Conservation (phyloP, 192 early-diverging fungal species). For the Rhizophlyctis rosea region DNA sequence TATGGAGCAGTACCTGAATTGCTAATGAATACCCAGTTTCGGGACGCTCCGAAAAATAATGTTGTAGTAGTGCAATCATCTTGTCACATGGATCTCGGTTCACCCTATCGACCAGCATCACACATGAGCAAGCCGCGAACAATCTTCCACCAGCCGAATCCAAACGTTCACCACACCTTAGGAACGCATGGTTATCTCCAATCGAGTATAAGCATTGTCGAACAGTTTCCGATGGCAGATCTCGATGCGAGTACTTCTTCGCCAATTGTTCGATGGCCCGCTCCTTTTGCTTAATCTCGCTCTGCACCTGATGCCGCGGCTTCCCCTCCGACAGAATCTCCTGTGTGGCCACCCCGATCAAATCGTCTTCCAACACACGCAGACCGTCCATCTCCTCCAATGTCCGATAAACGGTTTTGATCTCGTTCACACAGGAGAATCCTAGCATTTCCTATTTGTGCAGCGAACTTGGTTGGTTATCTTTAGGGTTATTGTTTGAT, state of each 20-base stretch:
- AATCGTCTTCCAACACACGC: constrained; percentile 74
- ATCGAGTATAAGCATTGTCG: constrained; percentile 89
- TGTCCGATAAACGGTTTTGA: constrained; percentile 85
- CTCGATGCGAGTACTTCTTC: constrained; percentile 66
- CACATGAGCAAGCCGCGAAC: too few species aligned
- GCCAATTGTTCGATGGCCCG: constrained; percentile 83
- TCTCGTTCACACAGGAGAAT: constrained; percentile 76
- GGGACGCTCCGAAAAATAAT: constrained; percentile 48
- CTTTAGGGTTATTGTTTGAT: too few species aligned
- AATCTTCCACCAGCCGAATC: too few species aligned
- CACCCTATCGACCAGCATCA: constrained; percentile 14
- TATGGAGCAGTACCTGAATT: constrained; percentile 69
- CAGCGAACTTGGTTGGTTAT: too few species aligned
- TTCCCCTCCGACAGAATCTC: constrained; percentile 49
- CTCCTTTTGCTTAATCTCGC: constrained; percentile 89
- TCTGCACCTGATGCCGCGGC: constrained; percentile 49
- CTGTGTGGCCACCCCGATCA: constrained; percentile 66
- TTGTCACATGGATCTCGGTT: constrained; percentile 91
- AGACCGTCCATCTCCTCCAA: constrained; percentile 65
- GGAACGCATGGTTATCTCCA: constrained; percentile 95
- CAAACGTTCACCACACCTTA: constrained; percentile 58
- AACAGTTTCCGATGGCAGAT: constrained; percentile 46
- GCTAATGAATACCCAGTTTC: constrained; percentile 73
- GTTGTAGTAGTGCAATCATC: too few species aligned
- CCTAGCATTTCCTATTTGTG: constrained; percentile 62